phyloP scores from a whole-genome alignment of 2,329 filamentous ascomycete species.

The Alternaria ventricosa region DNA sequence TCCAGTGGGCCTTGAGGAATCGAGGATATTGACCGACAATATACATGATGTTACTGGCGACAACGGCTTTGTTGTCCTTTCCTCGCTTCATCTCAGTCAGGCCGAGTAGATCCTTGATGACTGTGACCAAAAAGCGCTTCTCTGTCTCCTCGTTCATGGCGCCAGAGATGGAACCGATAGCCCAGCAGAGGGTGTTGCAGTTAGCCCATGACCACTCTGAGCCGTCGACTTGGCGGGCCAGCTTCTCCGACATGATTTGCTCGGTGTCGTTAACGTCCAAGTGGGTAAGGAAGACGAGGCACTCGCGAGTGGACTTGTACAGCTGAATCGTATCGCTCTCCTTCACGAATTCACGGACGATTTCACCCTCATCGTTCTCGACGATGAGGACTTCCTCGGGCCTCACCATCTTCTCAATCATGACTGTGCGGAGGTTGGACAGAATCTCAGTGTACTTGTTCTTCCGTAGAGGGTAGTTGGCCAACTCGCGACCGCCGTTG shows the following conservation, averaged over 20 bases:
- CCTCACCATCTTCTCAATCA: constrained; percentile 99
- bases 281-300: constrained; percentile 95
- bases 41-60: constrained; percentile 99
- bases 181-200: constrained; percentile 99
- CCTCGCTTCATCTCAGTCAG: constrained; percentile 99
- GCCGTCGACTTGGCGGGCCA: constrained; percentile 92
- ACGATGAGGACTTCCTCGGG: constrained; percentile 98
- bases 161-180: constrained; percentile 96
- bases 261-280: constrained; percentile 97
- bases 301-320: constrained; percentile 98
- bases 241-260: constrained; percentile 98
- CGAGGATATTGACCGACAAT: constrained; percentile 98
- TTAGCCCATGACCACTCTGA: constrained; percentile 99
- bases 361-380: constrained; percentile 99
- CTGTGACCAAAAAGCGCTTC: constrained; percentile 96
- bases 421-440: constrained; percentile 91
- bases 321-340: constrained; percentile 98
- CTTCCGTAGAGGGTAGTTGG: constrained; percentile 92
- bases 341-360: constrained; percentile 98
- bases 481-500: constrained; percentile 85
- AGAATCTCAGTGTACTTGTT: constrained; percentile 97
- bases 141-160: constrained; percentile 99
- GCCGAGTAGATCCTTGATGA: constrained; percentile 96
- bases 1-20: constrained; percentile 99
- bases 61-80: constrained; percentile 99